Evolutionary conservation across 805 yeast genomes (phyloP).

Genomic region (Candida mattraensis): DNA sequence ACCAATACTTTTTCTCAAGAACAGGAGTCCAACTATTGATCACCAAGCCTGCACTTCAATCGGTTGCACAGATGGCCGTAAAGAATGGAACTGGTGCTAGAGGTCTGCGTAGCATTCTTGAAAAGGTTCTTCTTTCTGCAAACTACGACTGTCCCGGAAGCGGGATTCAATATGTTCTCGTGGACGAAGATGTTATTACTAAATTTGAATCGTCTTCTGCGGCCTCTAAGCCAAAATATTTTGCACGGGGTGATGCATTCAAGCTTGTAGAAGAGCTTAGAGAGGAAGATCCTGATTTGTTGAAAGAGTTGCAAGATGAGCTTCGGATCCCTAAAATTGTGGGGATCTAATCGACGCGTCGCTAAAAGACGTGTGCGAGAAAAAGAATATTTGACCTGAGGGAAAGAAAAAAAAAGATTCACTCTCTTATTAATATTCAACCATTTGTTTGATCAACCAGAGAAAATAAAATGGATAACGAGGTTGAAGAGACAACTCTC

Average conservation of each 20-base stretch:
- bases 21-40: constrained; percentile 51
- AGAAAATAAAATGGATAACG: constrained; percentile 10
- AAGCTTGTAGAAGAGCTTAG: constrained; percentile 41
- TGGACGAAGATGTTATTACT: constrained; percentile 45
- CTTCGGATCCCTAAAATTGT: constrained; percentile 22
- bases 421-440: not conserved
- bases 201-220: constrained; percentile 1
- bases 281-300: constrained; percentile 42
- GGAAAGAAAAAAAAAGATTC: no score
- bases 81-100: constrained; percentile 62
- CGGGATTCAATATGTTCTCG: constrained; percentile 48
- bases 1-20: constrained; percentile 51
- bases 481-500: constrained; percentile 40
- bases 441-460: not conserved
- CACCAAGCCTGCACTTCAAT: constrained; percentile 47
- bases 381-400: no score
- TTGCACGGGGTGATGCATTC: constrained; percentile 43
- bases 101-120: constrained; percentile 57
- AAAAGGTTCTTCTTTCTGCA: constrained; percentile 47
- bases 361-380: not conserved
- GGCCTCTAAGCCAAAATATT: constrained; percentile 43
- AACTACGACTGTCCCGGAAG: constrained; percentile 64
- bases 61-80: constrained; percentile 48
- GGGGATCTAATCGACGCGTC: no score
- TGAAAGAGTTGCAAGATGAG: constrained; percentile 34